phyloP scores from a whole-genome alignment of 352 stramenopile genomes.

The Thraustochytrium striatum region DNA sequence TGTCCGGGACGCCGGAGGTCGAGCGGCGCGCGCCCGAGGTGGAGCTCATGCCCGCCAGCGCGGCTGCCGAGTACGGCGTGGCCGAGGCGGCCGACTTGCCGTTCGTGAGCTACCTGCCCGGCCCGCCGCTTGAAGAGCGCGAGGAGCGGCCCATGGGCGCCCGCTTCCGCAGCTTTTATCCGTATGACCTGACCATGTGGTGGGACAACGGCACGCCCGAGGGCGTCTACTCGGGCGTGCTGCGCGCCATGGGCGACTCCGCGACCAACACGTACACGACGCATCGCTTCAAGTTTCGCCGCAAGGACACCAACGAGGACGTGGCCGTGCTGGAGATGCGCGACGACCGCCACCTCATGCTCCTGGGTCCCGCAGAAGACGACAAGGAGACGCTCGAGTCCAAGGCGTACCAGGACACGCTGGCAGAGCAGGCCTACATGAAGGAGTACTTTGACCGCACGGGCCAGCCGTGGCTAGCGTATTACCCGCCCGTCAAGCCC shows the following conservation, averaged over 20 bases:
- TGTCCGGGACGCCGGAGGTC: too few relatives aligned
- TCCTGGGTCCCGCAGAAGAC: slow-evolving; percentile 34
- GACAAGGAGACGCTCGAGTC: slow-evolving; percentile 28
- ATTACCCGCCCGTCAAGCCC: slow-evolving; percentile 42
- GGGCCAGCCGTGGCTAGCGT: slow-evolving; percentile 39
- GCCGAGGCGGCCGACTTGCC: slow-evolving; percentile 4
- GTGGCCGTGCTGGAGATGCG: slow-evolving; percentile 12
- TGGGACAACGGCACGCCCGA: slow-evolving; percentile 49
- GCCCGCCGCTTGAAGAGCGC: background rate
- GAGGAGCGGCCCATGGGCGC: slow-evolving; percentile 42
- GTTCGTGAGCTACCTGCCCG: slow-evolving; percentile 22
- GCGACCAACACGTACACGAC: slow-evolving; percentile 49
- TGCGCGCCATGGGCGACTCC: background rate
- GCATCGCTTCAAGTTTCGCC: slow-evolving; percentile 48
- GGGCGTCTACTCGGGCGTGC: slow-evolving; percentile 40
- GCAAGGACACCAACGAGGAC: background rate
- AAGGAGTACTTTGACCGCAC: slow-evolving; percentile 10
- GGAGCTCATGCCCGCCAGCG: slow-evolving; percentile 23
- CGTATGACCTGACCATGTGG: slow-evolving; percentile 11
- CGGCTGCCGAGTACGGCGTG: background rate
- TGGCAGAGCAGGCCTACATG: slow-evolving; percentile 28
- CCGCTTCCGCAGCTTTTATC: slow-evolving; percentile 47
- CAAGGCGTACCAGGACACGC: slow-evolving; percentile 19
- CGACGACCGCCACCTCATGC: slow-evolving; percentile 16
- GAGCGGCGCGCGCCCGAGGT: background rate